A percentile compares a stretch with the other conserved stretches of the same genome.
Conservation (phyloP, 768 basidiomycete species). For the Boletus rex-veris region DNA sequence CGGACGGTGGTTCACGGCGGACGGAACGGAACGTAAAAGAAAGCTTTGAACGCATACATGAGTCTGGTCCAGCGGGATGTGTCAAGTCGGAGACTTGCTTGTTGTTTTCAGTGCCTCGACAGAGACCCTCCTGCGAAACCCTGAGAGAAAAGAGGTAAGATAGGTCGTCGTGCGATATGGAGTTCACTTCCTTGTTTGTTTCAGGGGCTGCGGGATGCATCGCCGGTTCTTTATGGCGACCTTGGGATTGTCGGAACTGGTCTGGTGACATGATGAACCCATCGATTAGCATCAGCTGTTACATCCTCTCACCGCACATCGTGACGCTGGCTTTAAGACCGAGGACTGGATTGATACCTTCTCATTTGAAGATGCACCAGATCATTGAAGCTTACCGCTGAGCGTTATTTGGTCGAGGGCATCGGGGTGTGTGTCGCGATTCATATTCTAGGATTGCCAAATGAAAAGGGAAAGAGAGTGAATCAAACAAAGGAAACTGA, state of each 20-base stretch:
- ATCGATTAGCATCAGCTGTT: not conserved
- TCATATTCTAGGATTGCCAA: conserved; percentile 19
- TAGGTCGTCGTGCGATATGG: no score
- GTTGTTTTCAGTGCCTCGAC: conserved; percentile 51
- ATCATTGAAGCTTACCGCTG: conserved; percentile 27
- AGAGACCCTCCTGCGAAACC: conserved; percentile 25
- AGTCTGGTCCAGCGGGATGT: not conserved
- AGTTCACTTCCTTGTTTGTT: conserved; percentile 11
- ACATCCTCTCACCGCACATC: conserved; percentile 8
- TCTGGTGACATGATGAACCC: conserved; percentile 9
- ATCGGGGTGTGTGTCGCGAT: conserved; percentile 37
- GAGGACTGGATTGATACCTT: not conserved
- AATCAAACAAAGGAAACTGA: conserved; percentile 9
- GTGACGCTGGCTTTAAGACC: conserved; percentile 2
- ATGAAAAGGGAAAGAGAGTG: conserved; percentile 15
- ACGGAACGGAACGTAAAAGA: conserved; percentile 28
- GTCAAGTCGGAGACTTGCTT: conserved; percentile 42
- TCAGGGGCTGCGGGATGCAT: not conserved
- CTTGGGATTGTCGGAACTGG: conserved; percentile 8
- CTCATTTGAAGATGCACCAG: not conserved
- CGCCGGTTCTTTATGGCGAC: conserved; percentile 1
- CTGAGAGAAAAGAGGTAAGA: conserved; percentile 16
- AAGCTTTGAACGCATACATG: conserved; percentile 34
- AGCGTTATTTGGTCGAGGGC: conserved; percentile 38
- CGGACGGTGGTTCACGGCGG: conserved; percentile 1